Evolutionary conservation across 2,329 filamentous ascomycete species (phyloP).

Genomic region (Epicoccum nigrum): DNA sequence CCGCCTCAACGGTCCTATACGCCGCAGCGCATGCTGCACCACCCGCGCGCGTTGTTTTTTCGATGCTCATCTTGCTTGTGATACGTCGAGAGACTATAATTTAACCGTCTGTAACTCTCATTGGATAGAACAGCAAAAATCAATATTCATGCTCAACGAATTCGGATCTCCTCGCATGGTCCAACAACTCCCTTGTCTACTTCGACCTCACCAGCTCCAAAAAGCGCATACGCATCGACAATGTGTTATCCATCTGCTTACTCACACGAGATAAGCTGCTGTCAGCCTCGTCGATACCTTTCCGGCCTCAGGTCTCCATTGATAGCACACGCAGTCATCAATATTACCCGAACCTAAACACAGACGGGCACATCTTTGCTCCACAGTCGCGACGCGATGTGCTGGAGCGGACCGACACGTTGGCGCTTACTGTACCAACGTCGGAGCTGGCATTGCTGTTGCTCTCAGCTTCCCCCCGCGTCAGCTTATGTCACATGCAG

Average conservation of each 20-base stretch:
- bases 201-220: no score
- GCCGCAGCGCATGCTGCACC: conserved; percentile 18
- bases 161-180: background rate
- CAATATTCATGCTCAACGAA: conserved; percentile 9
- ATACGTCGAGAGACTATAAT: conserved; percentile 11
- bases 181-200: background rate
- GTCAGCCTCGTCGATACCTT: background rate
- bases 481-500: conserved; percentile 8
- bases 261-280: background rate
- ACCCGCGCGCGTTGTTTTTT: conserved; percentile 16
- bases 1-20: conserved; percentile 14
- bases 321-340: conserved; percentile 4
- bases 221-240: background rate
- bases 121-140: conserved; percentile 10
- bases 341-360: conserved; percentile 10
- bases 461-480: conserved; percentile 10
- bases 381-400: background rate
- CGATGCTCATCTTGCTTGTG: conserved; percentile 14
- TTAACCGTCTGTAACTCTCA: background rate
- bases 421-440: conserved; percentile 13
- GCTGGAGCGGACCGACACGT: conserved; percentile 16
- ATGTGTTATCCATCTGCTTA: background rate
- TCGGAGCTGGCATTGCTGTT: background rate
- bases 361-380: background rate
- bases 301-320: conserved; percentile 1